Conservation (phyloP, 2,329 filamentous ascomycete genomes). For the Lasiodiplodia sp. region DNA sequence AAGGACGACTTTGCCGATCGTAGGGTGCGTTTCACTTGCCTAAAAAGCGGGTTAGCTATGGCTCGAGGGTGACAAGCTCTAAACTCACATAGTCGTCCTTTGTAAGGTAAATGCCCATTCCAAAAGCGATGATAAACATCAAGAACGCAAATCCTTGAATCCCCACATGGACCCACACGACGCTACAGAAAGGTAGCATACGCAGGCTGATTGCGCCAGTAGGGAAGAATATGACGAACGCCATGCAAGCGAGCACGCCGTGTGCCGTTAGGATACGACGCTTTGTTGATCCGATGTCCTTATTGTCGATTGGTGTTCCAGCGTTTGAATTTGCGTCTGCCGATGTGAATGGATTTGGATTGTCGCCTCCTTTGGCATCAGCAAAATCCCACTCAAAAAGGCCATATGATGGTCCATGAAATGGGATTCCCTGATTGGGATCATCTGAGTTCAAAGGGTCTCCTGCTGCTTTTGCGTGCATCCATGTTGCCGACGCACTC, state of each 20-base stretch:
- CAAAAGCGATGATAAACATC: not conserved
- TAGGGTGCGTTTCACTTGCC: constrained; percentile 48
- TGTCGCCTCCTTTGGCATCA: constrained; percentile 59
- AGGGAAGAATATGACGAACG: constrained; percentile 55
- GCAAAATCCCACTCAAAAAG: constrained; percentile 57
- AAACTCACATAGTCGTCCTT: not conserved
- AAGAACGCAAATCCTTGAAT: not conserved
- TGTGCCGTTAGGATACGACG: constrained; percentile 37
- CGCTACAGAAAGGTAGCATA: not conserved
- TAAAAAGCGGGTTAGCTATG: not conserved
- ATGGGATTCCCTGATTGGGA: constrained; percentile 49
- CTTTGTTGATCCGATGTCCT: too few species aligned
- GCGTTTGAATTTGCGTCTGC: too few species aligned
- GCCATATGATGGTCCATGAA: constrained; percentile 53
- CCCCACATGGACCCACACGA: not conserved
- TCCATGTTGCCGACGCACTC: constrained; percentile 54
- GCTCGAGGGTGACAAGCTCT: too few species aligned
- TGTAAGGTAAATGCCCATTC: not conserved
- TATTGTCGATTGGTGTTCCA: too few species aligned
- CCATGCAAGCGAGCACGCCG: constrained; percentile 51
- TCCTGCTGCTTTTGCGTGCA: constrained; percentile 57
- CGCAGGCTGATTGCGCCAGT: constrained; percentile 53
- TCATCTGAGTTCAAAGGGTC: constrained; percentile 56
- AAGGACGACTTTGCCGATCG: constrained; percentile 63
- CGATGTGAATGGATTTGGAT: constrained; percentile 49